phyloP scores from a whole-genome alignment of 1,284 basidiomycete species.

The Amylostereum areolatum region DNA sequence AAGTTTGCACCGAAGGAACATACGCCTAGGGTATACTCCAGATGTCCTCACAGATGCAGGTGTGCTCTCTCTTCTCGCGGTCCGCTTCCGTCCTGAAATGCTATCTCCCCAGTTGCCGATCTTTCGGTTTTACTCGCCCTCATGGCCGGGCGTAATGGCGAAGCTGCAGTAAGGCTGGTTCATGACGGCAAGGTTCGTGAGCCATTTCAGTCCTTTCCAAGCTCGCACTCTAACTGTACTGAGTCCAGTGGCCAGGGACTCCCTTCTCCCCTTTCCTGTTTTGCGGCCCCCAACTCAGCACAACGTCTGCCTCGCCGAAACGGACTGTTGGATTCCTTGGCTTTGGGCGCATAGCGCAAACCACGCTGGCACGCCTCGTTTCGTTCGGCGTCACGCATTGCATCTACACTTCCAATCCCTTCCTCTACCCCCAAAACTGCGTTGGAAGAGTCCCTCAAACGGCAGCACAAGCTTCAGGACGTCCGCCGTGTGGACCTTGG shows the following conservation, averaged over 20 bases:
- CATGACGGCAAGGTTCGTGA: conserved; percentile 55
- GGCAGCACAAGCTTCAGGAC: conserved; percentile 40
- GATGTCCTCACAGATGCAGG: conserved; percentile 87
- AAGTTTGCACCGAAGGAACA: conserved; percentile 55
- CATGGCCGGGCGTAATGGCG: conserved; percentile 82
- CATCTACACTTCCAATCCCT: conserved; percentile 58
- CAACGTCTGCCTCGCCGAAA: conserved; percentile 40
- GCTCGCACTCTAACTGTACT: background rate
- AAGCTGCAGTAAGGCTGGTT: conserved; percentile 60
- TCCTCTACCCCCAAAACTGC: conserved; percentile 34
- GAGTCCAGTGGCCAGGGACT: conserved; percentile 47
- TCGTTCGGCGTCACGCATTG: conserved; percentile 72
- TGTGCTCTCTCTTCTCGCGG: conserved; percentile 20
- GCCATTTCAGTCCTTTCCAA: background rate
- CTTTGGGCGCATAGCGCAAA: conserved; percentile 89
- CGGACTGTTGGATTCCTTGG: conserved; percentile 87
- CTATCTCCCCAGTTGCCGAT: conserved; percentile 68
- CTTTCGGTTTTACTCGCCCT: conserved; percentile 82
- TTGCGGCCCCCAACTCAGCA: conserved; percentile 74
- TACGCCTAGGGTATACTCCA: conserved; percentile 88
- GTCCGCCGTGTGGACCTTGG: conserved; percentile 59
- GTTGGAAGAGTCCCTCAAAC: conserved; percentile 48
- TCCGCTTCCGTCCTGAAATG: conserved; percentile 6
- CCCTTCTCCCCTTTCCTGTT: conserved; percentile 81
- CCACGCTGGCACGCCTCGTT: conserved; percentile 68